Percentiles rank a stretch among this genome's conserved stretches.
Conservation (phyloP, 371 early-diverging fungal species). For the Batkoa obscura region DNA sequence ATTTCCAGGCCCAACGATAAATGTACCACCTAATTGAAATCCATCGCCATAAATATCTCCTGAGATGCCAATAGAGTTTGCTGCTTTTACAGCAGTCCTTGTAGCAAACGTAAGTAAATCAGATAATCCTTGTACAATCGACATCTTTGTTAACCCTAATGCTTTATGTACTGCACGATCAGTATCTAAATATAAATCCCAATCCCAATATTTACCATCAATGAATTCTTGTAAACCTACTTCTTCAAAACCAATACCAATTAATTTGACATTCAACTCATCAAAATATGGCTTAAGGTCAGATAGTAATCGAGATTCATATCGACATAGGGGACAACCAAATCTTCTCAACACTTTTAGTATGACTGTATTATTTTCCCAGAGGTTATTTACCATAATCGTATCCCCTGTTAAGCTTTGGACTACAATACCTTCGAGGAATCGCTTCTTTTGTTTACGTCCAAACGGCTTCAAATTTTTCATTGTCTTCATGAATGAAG, state of each 20-base stretch:
- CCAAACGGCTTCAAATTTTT: too few species aligned
- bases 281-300: constrained; percentile 1
- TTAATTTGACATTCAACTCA: constrained; percentile 1
- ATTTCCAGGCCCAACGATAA: neutral
- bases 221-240: constrained; percentile 6
- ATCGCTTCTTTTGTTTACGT: neutral
- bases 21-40: constrained; percentile 4
- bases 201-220: constrained; percentile 6
- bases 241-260: constrained; percentile 5
- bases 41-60: constrained; percentile 2
- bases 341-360: neutral
- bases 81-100: neutral
- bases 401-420: neutral
- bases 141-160: neutral
- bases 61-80: neutral
- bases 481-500: too few species aligned
- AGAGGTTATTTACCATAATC: neutral
- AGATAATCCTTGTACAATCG: neutral
- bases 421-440: neutral
- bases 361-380: neutral
- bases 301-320: neutral
- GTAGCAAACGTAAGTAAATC: neutral
- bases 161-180: neutral
- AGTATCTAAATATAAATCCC: constrained; percentile 1
- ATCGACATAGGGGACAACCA: neutral